Base-by-base conservation (phyloP, 441 rosid genomes). In the Codiaeum variegatum region DNA sequence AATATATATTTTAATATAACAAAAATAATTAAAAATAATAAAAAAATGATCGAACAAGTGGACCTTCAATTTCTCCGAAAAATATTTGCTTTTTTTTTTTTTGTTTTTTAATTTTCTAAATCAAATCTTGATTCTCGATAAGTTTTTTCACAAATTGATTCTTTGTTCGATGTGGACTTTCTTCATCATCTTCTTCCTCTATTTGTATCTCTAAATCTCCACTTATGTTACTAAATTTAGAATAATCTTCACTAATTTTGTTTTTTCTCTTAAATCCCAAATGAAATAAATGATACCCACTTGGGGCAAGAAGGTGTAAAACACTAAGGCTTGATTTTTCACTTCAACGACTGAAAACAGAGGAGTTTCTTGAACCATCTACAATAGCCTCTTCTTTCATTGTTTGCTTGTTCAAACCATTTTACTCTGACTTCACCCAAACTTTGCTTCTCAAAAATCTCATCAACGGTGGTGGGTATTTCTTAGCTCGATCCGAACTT, bases 401-500 rank as follows among this genome's bases (percentile, higher is more conserved):
- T 3, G 1, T 47, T 47, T 4, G 52, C 52, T n/a, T 51, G n/a
- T 21, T 51, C n/a, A 2, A 24, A 51, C 21, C 56, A 2, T 11
- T 51, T 51, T 2, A 16, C 56, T 51, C 56, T 16, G 21, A 51
- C 56, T 3, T 51, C 24, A 18, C 56, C 56, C 11, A 40, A 51
- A 51, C 56, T 19, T 51, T 51, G 56, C 56, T 51, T 51, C 44
- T 40, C 44, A 40, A 40, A 40, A 40, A 40, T 10, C 44, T 40
- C 55, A 56, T 56, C 32, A 56, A 56, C 11, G 62, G 62, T 18
- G 62, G 62, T 19, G 62, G 62, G 18, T 56, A 56, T 8, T 56
- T 56, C 62, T 56, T 34, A 0, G 62, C 31, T 18, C 62, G 62
- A 56, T 34, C 62, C 31, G 62, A 34, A 28, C 62, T 56, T 11